A percentile compares a stretch with the other conserved stretches of the same genome.
These are phyloP conservation scores for Pisolithus albus DNA, from an alignment of 768 basidiomycete genomes.

Conservation along the genomic window DNA sequence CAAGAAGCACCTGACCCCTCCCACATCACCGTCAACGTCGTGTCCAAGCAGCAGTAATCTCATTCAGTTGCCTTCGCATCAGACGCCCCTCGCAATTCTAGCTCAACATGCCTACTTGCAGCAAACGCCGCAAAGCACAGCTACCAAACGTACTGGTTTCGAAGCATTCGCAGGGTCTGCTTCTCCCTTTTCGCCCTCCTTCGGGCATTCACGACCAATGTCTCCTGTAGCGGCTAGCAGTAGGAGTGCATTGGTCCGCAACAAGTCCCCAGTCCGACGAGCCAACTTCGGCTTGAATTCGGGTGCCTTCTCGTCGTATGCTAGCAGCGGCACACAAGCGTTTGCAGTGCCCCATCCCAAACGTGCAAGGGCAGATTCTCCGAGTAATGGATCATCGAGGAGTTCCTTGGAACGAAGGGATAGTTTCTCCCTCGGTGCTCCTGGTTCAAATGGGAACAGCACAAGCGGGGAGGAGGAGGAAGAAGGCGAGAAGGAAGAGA, in stretches of 20 bases:
- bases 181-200: constrained; percentile 46
- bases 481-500: constrained; percentile 25
- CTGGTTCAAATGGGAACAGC: constrained; percentile 31
- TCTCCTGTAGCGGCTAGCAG: constrained; percentile 37
- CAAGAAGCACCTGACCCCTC: constrained; percentile 23
- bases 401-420: constrained; percentile 40
- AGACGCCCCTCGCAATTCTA: constrained; percentile 18
- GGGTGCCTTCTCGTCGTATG: constrained; percentile 59
- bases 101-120: constrained; percentile 12
- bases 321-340: constrained; percentile 40
- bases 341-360: constrained; percentile 39
- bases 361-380: constrained; percentile 48
- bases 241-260: constrained; percentile 26
- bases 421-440: constrained; percentile 15
- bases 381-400: constrained; percentile 34
- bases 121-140: constrained; percentile 25
- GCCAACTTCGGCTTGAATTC: constrained; percentile 32
- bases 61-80: constrained; percentile 14
- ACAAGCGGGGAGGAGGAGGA: constrained; percentile 37
- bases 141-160: constrained; percentile 48
- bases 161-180: constrained; percentile 47
- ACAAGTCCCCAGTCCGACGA: constrained; percentile 53
- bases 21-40: constrained; percentile 14
- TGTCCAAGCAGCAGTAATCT: constrained; percentile 17
- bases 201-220: constrained; percentile 35